Conservation (phyloP, 2,329 filamentous ascomycete genomes). For the Meredithiella fracta region DNA sequence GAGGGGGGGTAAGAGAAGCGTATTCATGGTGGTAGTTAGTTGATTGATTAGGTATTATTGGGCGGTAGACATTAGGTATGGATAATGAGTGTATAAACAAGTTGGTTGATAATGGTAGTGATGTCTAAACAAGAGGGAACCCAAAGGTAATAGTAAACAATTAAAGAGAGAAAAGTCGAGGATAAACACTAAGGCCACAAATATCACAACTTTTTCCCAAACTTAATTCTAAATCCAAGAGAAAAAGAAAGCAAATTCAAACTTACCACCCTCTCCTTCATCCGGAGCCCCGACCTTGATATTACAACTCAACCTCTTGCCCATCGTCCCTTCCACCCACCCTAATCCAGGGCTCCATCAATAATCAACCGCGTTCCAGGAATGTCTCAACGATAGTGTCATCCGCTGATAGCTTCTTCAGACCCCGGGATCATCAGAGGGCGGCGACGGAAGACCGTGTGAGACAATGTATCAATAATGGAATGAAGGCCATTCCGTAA, state of each 20-base stretch:
- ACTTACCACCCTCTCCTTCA: too few species aligned
- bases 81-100: background rate
- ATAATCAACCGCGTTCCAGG: background rate
- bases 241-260: too few species aligned
- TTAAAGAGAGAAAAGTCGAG: background rate
- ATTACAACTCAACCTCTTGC: background rate
- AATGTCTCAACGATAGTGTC: background rate
- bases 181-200: too few species aligned
- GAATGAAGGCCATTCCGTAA: too few species aligned
- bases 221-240: too few species aligned
- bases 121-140: background rate
- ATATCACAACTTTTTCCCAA: too few species aligned
- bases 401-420: background rate
- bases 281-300: background rate
- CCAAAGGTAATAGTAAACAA: background rate
- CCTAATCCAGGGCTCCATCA: background rate
- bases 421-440: too few species aligned
- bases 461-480: too few species aligned
- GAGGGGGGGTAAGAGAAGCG: conserved; percentile 18
- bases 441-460: too few species aligned
- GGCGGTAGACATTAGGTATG: background rate
- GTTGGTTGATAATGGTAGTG: background rate
- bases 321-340: background rate
- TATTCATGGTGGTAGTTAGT: background rate
- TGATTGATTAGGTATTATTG: background rate